Percentiles rank a stretch among this genome's conserved stretches.
Evolutionary conservation across 768 basidiomycete species (phyloP).

Genomic region (Lentinus brumalis): DNA sequence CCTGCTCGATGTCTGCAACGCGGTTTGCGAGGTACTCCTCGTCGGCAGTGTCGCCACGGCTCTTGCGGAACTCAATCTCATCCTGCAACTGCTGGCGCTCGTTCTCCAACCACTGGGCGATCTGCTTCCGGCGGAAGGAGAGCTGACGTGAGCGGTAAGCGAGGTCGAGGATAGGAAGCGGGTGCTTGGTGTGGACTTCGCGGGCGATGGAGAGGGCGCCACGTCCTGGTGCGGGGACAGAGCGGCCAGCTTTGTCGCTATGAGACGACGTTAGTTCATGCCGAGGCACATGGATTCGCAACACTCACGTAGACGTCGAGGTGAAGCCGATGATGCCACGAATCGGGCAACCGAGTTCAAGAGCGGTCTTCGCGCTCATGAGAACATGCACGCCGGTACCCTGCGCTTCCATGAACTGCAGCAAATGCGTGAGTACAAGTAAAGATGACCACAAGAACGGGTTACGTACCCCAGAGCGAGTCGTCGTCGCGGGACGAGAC

Average conservation of each 20-base stretch:
- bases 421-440: neutral
- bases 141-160: slow-evolving; percentile 93
- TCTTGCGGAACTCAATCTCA: slow-evolving; percentile 67
- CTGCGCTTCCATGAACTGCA: slow-evolving; percentile 92
- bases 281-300: neutral
- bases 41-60: slow-evolving; percentile 51
- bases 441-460: neutral
- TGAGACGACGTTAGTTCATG: slow-evolving; percentile 12
- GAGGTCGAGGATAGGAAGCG: slow-evolving; percentile 79
- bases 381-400: slow-evolving; percentile 96
- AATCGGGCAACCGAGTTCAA: slow-evolving; percentile 92
- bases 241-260: slow-evolving; percentile 98
- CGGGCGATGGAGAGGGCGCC: slow-evolving; percentile 90
- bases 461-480: slow-evolving; percentile 82
- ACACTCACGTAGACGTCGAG: slow-evolving; percentile 87
- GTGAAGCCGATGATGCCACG: slow-evolving; percentile 95
- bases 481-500: slow-evolving; percentile 96
- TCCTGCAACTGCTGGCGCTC: slow-evolving; percentile 84
- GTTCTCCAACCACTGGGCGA: slow-evolving; percentile 91
- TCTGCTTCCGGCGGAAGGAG: slow-evolving; percentile 91
- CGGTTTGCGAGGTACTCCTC: slow-evolving; percentile 76
- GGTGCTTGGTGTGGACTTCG: slow-evolving; percentile 77
- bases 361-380: slow-evolving; percentile 95
- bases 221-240: slow-evolving; percentile 94
- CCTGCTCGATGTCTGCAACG: slow-evolving; percentile 83